Conservation (phyloP, 1,139 yeast genomes). For the Suhomyces maxii region DNA sequence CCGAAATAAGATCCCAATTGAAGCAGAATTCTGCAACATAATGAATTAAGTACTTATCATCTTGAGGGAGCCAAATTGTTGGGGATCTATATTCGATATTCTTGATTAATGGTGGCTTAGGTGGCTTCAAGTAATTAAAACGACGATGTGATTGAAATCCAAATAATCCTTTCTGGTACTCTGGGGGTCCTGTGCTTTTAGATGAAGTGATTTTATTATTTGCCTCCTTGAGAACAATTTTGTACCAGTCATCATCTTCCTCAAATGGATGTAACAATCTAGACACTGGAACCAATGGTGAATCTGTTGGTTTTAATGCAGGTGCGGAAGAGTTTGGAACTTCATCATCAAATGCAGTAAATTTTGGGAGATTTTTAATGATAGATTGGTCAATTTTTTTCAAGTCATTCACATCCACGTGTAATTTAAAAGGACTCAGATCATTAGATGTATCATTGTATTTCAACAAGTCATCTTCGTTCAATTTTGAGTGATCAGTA, state of each 20-base stretch:
- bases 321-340: conserved; percentile 11
- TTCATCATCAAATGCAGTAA: conserved; percentile 49
- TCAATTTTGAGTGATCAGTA: background rate
- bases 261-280: conserved; percentile 62
- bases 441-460: conserved; percentile 7
- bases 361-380: conserved; percentile 54
- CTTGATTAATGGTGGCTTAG: conserved; percentile 81
- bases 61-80: conserved; percentile 94
- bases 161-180: conserved; percentile 57
- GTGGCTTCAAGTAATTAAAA: conserved; percentile 69
- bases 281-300: conserved; percentile 54
- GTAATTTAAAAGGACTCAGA: conserved; percentile 56
- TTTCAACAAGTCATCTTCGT: conserved; percentile 1
- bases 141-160: conserved; percentile 61
- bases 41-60: conserved; percentile 76
- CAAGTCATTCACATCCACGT: conserved; percentile 52
- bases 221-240: conserved; percentile 55
- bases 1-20: conserved; percentile 91
- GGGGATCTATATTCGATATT: conserved; percentile 83
- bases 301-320: conserved; percentile 19
- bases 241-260: conserved; percentile 63
- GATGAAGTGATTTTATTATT: conserved; percentile 17
- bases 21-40: conserved; percentile 85
- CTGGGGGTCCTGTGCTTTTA: conserved; percentile 30
- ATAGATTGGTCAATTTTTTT: conserved; percentile 56